Evolutionary conservation across 768 basidiomycete genomes (phyloP).

Genomic region (Rhizopogon vesiculosus): DNA sequence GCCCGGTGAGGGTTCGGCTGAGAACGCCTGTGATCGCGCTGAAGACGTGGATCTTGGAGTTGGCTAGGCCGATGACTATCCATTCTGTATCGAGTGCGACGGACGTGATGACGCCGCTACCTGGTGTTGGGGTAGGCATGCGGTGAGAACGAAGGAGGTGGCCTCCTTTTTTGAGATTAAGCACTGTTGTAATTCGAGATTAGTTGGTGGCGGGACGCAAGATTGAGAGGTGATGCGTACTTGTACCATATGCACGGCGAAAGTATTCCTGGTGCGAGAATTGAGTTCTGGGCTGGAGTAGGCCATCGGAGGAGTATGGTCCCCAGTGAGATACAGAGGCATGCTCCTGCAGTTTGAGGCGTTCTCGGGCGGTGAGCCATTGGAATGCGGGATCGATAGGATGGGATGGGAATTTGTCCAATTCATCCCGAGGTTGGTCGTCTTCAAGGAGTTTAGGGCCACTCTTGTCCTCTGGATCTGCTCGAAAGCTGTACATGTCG

Average conservation of each 20-base stretch:
- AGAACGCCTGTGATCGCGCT: conserved; percentile 74
- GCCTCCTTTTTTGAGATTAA: conserved; percentile 78
- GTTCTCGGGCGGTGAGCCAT: conserved; percentile 29
- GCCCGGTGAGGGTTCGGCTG: conserved; percentile 74
- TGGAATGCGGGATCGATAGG: conserved; percentile 39
- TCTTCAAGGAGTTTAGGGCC: conserved; percentile 2
- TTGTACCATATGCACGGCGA: conserved; percentile 65
- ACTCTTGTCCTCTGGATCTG: conserved; percentile 21
- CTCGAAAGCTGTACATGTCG: conserved; percentile 44
- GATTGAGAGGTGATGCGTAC: conserved; percentile 34
- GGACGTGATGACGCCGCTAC: conserved; percentile 76
- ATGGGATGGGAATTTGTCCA: conserved; percentile 27
- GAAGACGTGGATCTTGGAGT: conserved; percentile 81
- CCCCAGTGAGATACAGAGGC: conserved; percentile 21
- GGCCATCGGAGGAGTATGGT: conserved; percentile 8
- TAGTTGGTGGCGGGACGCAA: neutral
- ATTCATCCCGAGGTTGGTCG: conserved; percentile 30
- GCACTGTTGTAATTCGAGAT: conserved; percentile 40
- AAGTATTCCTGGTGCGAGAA: conserved; percentile 38
- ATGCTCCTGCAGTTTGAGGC: conserved; percentile 22
- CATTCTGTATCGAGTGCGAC: conserved; percentile 79
- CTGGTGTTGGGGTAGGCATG: conserved; percentile 35
- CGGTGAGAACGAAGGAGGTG: conserved; percentile 63
- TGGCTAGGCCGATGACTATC: conserved; percentile 88
- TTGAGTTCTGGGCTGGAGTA: conserved; percentile 1